A percentile compares a stretch with the other conserved stretches of the same genome.
phyloP scores from a whole-genome alignment of 192 early-diverging fungal species.

The Cladochytrium replicatum region DNA sequence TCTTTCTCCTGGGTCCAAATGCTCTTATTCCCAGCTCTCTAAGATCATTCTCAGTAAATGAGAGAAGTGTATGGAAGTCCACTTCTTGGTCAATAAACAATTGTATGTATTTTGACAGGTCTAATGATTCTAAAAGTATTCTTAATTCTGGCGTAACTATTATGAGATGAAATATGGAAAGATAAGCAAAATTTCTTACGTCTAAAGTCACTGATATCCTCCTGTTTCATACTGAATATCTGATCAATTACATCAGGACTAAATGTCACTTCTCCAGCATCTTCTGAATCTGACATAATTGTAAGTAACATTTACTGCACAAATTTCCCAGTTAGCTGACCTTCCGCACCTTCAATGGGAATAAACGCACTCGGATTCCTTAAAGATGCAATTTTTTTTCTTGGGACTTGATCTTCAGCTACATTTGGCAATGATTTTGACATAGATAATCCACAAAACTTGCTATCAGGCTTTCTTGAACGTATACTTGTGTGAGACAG shows the following conservation, averaged over 20 bases:
- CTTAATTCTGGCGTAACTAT: slow-evolving; percentile 17
- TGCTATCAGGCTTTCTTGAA: too few relatives aligned
- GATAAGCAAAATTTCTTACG: too few relatives aligned
- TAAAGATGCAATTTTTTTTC: too few relatives aligned
- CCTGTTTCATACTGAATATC: slow-evolving; percentile 16
- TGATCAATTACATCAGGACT: slow-evolving; percentile 16
- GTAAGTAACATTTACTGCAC: too few relatives aligned
- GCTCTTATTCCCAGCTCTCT: slow-evolving; percentile 38
- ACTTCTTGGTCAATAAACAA: slow-evolving; percentile 41
- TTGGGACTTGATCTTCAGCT: too few relatives aligned
- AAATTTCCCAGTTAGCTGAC: too few relatives aligned
- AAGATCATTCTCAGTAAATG: slow-evolving; percentile 35
- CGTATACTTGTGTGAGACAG: too few relatives aligned
- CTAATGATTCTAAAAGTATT: slow-evolving; percentile 27
- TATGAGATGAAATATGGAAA: background rate
- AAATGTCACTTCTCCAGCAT: slow-evolving; percentile 6
- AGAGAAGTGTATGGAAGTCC: slow-evolving; percentile 34
- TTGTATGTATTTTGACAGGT: slow-evolving; percentile 22
- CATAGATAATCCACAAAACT: too few relatives aligned
- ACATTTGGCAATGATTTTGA: too few relatives aligned
- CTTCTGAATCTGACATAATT: too few relatives aligned
- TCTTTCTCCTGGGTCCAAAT: slow-evolving; percentile 41
- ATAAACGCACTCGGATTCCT: too few relatives aligned
- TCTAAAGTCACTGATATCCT: slow-evolving; percentile 15
- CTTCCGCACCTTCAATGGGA: too few relatives aligned